Evolutionary conservation across 805 yeast genomes (phyloP).

Genomic region (Candida awuae): DNA sequence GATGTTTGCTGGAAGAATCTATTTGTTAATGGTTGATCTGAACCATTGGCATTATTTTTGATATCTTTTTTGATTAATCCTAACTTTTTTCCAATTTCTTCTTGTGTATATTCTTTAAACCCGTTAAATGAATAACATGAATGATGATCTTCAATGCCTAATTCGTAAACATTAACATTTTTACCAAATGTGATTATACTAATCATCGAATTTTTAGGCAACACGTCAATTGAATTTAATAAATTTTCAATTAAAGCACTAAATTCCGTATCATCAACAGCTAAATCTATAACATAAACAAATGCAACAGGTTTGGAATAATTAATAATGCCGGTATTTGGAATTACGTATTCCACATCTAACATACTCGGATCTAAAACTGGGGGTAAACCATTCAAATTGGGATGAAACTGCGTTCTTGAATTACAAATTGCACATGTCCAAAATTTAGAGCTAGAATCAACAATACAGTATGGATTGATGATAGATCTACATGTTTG

Average conservation of each 20-base stretch:
- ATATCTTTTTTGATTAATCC: constrained; percentile 35
- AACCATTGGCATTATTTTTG: constrained; percentile 6
- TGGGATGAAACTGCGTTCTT: constrained; percentile 34
- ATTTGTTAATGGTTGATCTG: constrained; percentile 17
- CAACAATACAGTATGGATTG: constrained; percentile 42
- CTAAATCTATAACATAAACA: constrained; percentile 50
- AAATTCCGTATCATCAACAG: constrained; percentile 40
- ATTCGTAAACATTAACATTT: constrained; percentile 50
- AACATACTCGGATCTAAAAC: constrained; percentile 32
- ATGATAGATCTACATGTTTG: constrained; percentile 47
- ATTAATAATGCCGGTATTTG: constrained; percentile 2
- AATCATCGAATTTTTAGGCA: constrained; percentile 49
- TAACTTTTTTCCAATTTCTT: constrained; percentile 38
- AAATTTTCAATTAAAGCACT: constrained; percentile 45
- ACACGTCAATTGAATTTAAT: constrained; percentile 31
- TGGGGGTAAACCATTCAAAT: constrained; percentile 24
- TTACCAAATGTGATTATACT: constrained; percentile 56
- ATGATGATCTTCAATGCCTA: constrained; percentile 30
- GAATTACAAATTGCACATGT: constrained; percentile 48
- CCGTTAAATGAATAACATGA: constrained; percentile 48
- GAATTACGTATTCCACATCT: constrained; percentile 44
- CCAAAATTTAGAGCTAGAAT: constrained; percentile 34
- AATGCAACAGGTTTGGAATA: constrained; percentile 37
- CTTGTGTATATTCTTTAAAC: constrained; percentile 39
- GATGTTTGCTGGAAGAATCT: constrained; percentile 42